Evolutionary conservation across 768 basidiomycete genomes (phyloP).

Genomic region (Mrakia frigida): DNA sequence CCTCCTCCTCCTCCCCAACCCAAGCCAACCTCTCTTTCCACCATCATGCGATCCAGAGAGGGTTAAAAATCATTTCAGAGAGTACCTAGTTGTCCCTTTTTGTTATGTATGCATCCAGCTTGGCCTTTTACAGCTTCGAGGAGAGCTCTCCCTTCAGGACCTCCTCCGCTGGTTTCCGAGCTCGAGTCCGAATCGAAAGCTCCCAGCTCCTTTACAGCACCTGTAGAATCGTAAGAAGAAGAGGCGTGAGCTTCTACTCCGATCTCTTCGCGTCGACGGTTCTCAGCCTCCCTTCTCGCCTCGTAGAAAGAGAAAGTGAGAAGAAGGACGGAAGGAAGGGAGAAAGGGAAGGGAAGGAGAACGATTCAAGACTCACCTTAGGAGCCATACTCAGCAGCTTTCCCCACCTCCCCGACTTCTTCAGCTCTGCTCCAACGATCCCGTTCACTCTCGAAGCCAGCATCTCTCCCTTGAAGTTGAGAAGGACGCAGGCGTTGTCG

Average conservation of each 20-base stretch:
- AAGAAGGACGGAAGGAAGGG: neutral
- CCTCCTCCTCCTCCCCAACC: no score
- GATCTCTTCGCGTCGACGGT: no score
- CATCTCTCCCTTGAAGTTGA: conserved; percentile 33
- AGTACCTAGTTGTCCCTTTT: neutral
- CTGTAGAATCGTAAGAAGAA: no score
- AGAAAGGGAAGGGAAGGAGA: neutral
- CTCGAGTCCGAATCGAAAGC: no score
- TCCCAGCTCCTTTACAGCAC: no score
- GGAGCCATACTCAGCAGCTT: conserved; percentile 30
- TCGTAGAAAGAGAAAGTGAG: no score
- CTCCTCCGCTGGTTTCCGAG: neutral
- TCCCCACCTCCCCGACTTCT: conserved; percentile 31
- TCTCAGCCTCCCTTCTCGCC: no score
- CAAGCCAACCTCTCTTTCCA: no score
- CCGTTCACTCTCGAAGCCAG: conserved; percentile 27
- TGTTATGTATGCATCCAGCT: no score
- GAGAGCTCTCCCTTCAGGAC: neutral
- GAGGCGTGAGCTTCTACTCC: no score
- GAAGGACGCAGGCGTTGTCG: conserved; percentile 33
- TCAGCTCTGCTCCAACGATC: conserved; percentile 25
- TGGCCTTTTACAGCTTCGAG: neutral
- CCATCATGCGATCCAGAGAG: neutral
- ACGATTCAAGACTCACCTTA: neutral
- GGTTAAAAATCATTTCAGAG: neutral